Conservation (phyloP, 257 asterid genomes). For the Solanum tarijense region DNA sequence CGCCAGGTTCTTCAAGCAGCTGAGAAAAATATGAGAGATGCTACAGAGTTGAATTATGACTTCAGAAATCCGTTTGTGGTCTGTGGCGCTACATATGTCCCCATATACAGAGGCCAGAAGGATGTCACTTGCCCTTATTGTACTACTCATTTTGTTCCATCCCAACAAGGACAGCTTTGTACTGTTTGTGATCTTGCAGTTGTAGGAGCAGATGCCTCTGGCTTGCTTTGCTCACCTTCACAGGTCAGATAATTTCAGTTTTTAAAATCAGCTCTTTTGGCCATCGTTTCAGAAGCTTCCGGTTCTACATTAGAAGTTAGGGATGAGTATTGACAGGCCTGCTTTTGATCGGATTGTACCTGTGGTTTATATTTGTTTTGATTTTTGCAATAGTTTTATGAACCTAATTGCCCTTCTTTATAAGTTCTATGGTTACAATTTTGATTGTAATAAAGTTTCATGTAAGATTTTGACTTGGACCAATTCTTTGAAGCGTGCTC, state of each 20-base stretch:
- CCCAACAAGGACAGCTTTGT: slow-evolving; percentile 63
- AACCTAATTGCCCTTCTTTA: background rate
- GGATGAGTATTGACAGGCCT: background rate
- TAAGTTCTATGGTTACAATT: slow-evolving; percentile 2
- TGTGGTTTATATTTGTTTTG: slow-evolving; percentile 2
- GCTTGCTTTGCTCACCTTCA: slow-evolving; percentile 72
- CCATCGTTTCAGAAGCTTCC: background rate
- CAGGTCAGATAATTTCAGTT: slow-evolving; percentile 43
- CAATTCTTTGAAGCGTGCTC: background rate
- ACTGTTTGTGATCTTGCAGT: slow-evolving; percentile 64
- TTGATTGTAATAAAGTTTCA: slow-evolving; percentile 5
- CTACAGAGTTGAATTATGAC: slow-evolving; percentile 58
- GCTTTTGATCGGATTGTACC: slow-evolving; percentile 4
- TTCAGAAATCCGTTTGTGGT: slow-evolving; percentile 81
- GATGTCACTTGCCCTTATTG: slow-evolving; percentile 79
- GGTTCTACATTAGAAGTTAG: background rate
- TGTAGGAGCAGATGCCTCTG: slow-evolving; percentile 82
- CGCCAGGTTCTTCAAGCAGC: slow-evolving; percentile 70
- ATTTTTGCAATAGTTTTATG: background rate
- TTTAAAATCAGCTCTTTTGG: background rate
- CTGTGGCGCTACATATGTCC: slow-evolving; percentile 79
- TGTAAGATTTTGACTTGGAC: slow-evolving; percentile 5
- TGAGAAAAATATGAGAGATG: slow-evolving; percentile 65
- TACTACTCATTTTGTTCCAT: slow-evolving; percentile 44
- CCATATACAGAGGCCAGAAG: slow-evolving; percentile 77